Percentiles rank a stretch among this genome's conserved stretches.
phyloP scores from a whole-genome alignment of 2,329 filamentous ascomycete genomes.

The Niveomyces coronatus region DNA sequence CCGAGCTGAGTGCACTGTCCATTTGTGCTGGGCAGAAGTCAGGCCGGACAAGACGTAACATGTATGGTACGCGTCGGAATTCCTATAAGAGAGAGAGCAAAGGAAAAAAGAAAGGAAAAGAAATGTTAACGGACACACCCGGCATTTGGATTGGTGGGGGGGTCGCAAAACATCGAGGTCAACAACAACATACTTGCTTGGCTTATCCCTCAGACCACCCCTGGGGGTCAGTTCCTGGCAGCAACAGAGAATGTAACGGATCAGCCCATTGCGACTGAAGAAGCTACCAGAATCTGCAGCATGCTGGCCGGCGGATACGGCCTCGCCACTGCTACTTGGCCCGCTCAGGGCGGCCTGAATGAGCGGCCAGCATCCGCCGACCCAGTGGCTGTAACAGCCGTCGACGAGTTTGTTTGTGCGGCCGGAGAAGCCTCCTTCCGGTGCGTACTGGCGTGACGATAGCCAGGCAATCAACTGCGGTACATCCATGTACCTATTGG shows the following conservation, averaged over 20 bases:
- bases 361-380: constrained; percentile 88
- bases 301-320: constrained; percentile 20
- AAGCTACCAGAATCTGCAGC: constrained; percentile 34
- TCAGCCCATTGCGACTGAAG: constrained; percentile 76
- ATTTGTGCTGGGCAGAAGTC: constrained; percentile 67
- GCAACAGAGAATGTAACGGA: constrained; percentile 81
- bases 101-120: no score
- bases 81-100: no score
- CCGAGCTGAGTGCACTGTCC: constrained; percentile 32
- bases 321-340: constrained; percentile 25
- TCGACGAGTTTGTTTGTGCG: constrained; percentile 97
- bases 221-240: constrained; percentile 63
- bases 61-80: constrained; percentile 82
- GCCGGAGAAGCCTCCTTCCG: constrained; percentile 86
- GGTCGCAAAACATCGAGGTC: constrained; percentile 15
- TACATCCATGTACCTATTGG: constrained; percentile 61
- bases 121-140: constrained; percentile 6
- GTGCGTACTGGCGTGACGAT: constrained; percentile 76
- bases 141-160: constrained; percentile 13
- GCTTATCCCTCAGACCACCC: constrained; percentile 88
- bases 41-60: constrained; percentile 85
- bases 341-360: constrained; percentile 68
- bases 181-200: constrained; percentile 66
- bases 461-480: constrained; percentile 75
- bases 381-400: constrained; percentile 97